A percentile compares a stretch with the other conserved stretches of the same genome.
These are phyloP conservation scores for Calonectria fujianensis DNA, from an alignment of 2,329 filamentous ascomycete genomes.

Conservation along the genomic window DNA sequence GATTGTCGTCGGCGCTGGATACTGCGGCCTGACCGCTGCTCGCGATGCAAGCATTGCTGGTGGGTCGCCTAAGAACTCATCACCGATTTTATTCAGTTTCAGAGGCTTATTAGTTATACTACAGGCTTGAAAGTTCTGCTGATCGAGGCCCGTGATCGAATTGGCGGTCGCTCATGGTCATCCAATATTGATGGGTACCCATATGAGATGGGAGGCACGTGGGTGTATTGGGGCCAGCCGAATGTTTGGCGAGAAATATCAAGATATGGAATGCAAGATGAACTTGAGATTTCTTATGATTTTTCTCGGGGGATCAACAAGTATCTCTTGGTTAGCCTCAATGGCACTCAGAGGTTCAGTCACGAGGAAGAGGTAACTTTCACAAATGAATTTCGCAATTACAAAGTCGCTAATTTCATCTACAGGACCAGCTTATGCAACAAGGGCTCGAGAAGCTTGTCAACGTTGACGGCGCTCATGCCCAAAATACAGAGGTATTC, in stretches of 20 bases:
- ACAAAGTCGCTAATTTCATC: background rate
- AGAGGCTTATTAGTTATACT: background rate
- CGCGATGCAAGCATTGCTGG: conserved; percentile 56
- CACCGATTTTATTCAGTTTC: background rate
- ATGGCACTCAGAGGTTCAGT: conserved; percentile 58
- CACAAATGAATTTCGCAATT: background rate
- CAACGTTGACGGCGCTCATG: conserved; percentile 66
- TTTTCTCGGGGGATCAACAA: conserved; percentile 65
- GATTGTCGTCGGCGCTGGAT: conserved; percentile 58
- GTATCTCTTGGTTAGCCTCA: conserved; percentile 60
- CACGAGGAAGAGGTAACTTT: conserved; percentile 64
- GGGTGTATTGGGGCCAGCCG: conserved; percentile 67
- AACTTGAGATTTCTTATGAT: conserved; percentile 63
- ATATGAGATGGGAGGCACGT: conserved; percentile 70
- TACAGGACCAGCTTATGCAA: conserved; percentile 56
- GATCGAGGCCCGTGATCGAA: conserved; percentile 68
- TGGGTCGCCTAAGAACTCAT: conserved; percentile 24
- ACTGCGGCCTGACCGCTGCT: conserved; percentile 56
- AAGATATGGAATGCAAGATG: conserved; percentile 65
- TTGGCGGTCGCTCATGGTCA: conserved; percentile 69
- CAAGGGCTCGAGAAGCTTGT: conserved; percentile 64
- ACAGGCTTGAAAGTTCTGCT: conserved; percentile 63
- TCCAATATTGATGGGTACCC: conserved; percentile 65
- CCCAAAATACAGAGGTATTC: conserved; percentile 62
- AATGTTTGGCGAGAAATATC: conserved; percentile 67